Evolutionary conservation across 1,139 yeast species (phyloP).

Genomic region (Geotrichum reessii): DNA sequence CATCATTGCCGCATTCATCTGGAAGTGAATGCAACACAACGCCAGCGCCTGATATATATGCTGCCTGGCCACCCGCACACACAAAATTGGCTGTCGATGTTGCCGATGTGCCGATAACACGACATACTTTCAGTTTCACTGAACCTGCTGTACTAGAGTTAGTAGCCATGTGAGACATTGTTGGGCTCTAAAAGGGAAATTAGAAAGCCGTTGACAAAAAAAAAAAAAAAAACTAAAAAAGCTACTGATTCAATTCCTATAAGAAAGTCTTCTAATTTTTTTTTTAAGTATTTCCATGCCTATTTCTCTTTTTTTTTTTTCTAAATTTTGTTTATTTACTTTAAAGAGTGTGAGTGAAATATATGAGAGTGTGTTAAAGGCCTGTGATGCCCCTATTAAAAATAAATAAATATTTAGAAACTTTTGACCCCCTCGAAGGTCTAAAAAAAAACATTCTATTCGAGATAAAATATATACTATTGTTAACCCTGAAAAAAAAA

Average conservation of each 20-base stretch:
- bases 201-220: too few species aligned
- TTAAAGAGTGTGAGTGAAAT: too few species aligned
- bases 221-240: not conserved
- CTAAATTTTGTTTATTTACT: too few species aligned
- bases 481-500: too few species aligned
- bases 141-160: not conserved
- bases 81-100: conserved; percentile 39
- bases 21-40: conserved; percentile 40
- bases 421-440: too few species aligned
- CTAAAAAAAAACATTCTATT: too few species aligned
- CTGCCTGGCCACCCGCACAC: conserved; percentile 42
- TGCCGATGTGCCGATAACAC: conserved; percentile 42
- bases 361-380: too few species aligned
- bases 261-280: not conserved
- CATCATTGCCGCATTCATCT: not conserved
- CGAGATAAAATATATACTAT: too few species aligned
- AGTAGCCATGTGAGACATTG: not conserved
- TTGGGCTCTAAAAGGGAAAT: not conserved
- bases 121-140: not conserved
- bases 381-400: too few species aligned
- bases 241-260: not conserved
- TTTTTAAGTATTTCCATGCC: not conserved
- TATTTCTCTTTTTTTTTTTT: not conserved
- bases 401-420: too few species aligned
- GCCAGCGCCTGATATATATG: conserved; percentile 65